Evolutionary conservation across 768 basidiomycete genomes (phyloP), one percentile per base, ranked within the genome.

Genomic region (Tylopilus rubrobrunneus): DNA sequence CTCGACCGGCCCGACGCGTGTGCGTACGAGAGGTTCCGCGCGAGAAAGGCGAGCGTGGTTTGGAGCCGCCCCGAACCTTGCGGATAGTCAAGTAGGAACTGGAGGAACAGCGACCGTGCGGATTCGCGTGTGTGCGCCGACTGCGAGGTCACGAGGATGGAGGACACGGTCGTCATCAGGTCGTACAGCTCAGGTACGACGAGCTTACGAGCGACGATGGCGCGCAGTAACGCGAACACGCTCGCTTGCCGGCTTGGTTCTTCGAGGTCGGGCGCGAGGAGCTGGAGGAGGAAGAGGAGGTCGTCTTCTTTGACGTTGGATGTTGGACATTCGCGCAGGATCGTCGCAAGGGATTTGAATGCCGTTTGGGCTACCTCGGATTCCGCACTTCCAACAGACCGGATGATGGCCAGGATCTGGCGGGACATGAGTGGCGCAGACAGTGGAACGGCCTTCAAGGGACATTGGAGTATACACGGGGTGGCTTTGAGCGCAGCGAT

Each of bases 101-200:
- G 92, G 37, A 98, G 82, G 25, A 96, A 77, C 29, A 93, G 82
- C 44, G 86, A 84, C 19, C 97, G 86, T 55, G 92, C 96, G 9
- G 90, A 82, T 67, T 97, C 94, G 66, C 95, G 95, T 8, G 96
- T 92, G 61, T 89, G 86, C 0, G 84, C 70, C 3, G 95, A 93
- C 69, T 98, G 96, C 60, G 82, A 94, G 12, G 93, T 95, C 39
- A 99, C 92, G 78, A 97, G 85, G 61, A 96, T 83, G 59, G 92
- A 87, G 4, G 92, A 85, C 21, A 98, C 85, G 54, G 85, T 85
- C 55, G 92, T 91, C 95, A 99, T 98, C 34, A 95, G 73, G 68
- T 98, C 95, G 73, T 99, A 99, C 48, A 99, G 87, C 70, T 98
- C 97, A 0, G 92, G 92, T 0, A 96, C 91, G 31, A 98, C 85